These are phyloP conservation scores for Fusarium drepaniforme DNA, from an alignment of 2,329 filamentous ascomycete genomes.

Conservation along the genomic window DNA sequence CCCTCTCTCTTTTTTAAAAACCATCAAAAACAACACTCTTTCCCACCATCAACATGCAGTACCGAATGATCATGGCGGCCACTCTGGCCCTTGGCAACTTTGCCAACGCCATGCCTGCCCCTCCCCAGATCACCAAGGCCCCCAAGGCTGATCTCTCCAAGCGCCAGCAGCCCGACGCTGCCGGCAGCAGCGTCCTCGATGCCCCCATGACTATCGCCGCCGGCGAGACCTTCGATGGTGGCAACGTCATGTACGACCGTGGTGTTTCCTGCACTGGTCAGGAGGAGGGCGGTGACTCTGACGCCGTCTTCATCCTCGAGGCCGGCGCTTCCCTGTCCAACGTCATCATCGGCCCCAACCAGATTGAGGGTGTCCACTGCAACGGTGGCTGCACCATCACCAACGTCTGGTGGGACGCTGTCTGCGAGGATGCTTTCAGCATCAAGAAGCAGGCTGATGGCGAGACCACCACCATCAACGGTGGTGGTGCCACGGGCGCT, in stretches of 20 bases:
- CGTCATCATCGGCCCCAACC: slow-evolving; percentile 59
- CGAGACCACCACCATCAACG: slow-evolving; percentile 53
- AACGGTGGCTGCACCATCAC: slow-evolving; percentile 56
- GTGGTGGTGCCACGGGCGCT: slow-evolving; percentile 61
- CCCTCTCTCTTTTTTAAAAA: slow-evolving; percentile 3
- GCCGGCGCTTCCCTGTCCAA: slow-evolving; percentile 58
- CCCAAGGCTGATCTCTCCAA: slow-evolving; percentile 26
- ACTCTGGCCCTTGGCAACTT: slow-evolving; percentile 38
- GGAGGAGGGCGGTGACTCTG: slow-evolving; percentile 46
- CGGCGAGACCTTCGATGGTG: slow-evolving; percentile 46
- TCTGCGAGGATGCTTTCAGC: slow-evolving; percentile 59
- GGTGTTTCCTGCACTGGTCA: slow-evolving; percentile 44
- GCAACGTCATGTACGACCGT: slow-evolving; percentile 44
- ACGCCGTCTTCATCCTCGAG: slow-evolving; percentile 58
- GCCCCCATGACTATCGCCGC: slow-evolving; percentile 43
- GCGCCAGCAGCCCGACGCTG: slow-evolving; percentile 35
- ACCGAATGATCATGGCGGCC: slow-evolving; percentile 43
- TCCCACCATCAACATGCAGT: slow-evolving; percentile 41
- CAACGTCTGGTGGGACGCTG: slow-evolving; percentile 62
- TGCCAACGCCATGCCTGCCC: slow-evolving; percentile 37
- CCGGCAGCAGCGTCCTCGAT: slow-evolving; percentile 39
- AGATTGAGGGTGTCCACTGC: slow-evolving; percentile 61
- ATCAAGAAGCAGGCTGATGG: slow-evolving; percentile 43
- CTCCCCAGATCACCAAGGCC: slow-evolving; percentile 35
- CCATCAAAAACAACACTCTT: not conserved